A percentile compares a stretch with the other conserved stretches of the same genome.
phyloP scores from a whole-genome alignment of 345 rosid genomes.

The Eucalyptus marginata region DNA sequence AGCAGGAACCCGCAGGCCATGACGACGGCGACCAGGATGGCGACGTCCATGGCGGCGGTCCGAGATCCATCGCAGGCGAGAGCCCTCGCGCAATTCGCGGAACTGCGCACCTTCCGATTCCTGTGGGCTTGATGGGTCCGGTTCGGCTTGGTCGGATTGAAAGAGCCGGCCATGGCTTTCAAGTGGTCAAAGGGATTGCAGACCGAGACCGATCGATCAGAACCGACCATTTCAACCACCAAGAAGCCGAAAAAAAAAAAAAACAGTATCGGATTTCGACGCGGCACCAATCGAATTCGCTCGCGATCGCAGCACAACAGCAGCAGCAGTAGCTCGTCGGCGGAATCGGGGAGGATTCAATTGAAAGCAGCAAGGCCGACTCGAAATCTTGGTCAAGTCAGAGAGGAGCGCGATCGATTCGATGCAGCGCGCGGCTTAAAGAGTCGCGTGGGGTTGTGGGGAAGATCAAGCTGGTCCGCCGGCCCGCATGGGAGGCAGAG shows the following conservation, averaged over 20 bases:
- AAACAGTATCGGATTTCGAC: neutral
- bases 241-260: neutral
- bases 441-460: neutral
- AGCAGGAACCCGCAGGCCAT: neutral
- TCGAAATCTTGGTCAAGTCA: neutral
- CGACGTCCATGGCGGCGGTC: conserved; percentile 3
- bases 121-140: neutral
- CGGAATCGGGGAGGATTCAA: neutral
- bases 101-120: neutral
- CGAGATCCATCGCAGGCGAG: neutral
- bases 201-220: neutral
- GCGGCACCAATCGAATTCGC: neutral
- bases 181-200: conserved; percentile 1
- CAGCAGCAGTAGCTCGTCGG: neutral
- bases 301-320: neutral
- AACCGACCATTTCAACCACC: neutral
- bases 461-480: neutral
- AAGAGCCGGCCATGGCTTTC: neutral
- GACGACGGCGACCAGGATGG: conserved; percentile 4
- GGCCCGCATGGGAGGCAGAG: neutral
- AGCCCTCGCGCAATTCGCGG: neutral
- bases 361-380: neutral
- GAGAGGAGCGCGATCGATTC: neutral
- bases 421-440: neutral
- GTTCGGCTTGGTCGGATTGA: neutral